phyloP scores from a whole-genome alignment of 139 green algal species.

The Picochlorum sp. region DNA sequence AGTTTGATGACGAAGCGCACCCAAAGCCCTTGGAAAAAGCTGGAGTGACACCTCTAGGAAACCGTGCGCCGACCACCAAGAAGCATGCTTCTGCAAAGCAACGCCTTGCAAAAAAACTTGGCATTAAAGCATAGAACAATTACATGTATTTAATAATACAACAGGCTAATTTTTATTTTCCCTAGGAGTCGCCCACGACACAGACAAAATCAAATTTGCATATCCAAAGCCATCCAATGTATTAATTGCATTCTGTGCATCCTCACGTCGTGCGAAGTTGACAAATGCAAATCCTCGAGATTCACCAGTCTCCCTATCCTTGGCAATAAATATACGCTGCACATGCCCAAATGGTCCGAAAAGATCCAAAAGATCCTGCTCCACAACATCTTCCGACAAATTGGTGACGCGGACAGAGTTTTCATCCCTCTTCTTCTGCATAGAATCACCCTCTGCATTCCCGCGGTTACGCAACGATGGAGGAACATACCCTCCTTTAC shows the following conservation, averaged over 20 bases:
- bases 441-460: constrained; percentile 24
- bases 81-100: neutral
- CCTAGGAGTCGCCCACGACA: constrained; percentile 83
- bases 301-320: constrained; percentile 88
- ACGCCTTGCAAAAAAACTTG: neutral
- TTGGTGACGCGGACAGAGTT: constrained; percentile 97
- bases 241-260: constrained; percentile 81
- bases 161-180: neutral
- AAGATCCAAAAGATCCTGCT: constrained; percentile 88
- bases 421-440: constrained; percentile 69
- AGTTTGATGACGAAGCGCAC: no score
- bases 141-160: neutral
- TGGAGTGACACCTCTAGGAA: neutral
- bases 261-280: constrained; percentile 86
- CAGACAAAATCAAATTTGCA: constrained; percentile 95
- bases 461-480: constrained; percentile 56
- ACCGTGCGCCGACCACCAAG: neutral
- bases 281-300: constrained; percentile 96
- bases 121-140: constrained; percentile 1
- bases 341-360: constrained; percentile 92
- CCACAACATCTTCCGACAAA: constrained; percentile 88
- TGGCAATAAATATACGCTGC: constrained; percentile 87
- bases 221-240: constrained; percentile 93
- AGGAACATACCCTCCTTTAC: constrained; percentile 81
- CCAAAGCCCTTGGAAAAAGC: no score